A percentile compares a stretch with the other conserved stretches of the same genome.
phyloP scores from a whole-genome alignment of 140 eudicot species.

The Senecio squalidus region DNA sequence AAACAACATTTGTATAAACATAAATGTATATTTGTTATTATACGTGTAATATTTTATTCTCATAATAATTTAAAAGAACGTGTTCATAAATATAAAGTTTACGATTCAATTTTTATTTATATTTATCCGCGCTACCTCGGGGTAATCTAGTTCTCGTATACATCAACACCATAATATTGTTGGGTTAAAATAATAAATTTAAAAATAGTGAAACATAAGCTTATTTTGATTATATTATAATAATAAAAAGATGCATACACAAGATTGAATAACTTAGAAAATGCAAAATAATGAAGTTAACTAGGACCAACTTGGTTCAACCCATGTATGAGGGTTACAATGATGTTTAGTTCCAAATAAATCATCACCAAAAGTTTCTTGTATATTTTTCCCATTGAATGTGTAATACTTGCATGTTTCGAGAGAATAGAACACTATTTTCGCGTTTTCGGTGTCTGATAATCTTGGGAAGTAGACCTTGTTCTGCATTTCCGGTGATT shows the following conservation, averaged over 20 bases:
- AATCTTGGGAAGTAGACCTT: background rate
- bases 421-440: background rate
- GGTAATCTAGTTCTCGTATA: too few species aligned
- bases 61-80: too few species aligned
- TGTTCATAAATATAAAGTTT: too few species aligned
- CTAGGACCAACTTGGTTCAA: background rate
- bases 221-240: too few species aligned
- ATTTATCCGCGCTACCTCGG: too few species aligned
- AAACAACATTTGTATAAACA: too few species aligned
- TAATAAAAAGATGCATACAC: background rate
- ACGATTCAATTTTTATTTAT: too few species aligned
- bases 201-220: too few species aligned
- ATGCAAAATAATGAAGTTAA: background rate
- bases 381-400: background rate
- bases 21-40: too few species aligned
- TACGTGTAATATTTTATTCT: too few species aligned
- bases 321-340: background rate
- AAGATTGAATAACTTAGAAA: background rate
- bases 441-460: background rate
- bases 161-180: background rate
- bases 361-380: too few species aligned
- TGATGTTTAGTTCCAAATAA: background rate
- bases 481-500: background rate
- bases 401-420: background rate
- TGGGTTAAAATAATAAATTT: too few species aligned